Percentiles rank a stretch among this genome's conserved stretches.
Conservation (phyloP, 2,329 filamentous ascomycete species). For the Fusarium paranaense region DNA sequence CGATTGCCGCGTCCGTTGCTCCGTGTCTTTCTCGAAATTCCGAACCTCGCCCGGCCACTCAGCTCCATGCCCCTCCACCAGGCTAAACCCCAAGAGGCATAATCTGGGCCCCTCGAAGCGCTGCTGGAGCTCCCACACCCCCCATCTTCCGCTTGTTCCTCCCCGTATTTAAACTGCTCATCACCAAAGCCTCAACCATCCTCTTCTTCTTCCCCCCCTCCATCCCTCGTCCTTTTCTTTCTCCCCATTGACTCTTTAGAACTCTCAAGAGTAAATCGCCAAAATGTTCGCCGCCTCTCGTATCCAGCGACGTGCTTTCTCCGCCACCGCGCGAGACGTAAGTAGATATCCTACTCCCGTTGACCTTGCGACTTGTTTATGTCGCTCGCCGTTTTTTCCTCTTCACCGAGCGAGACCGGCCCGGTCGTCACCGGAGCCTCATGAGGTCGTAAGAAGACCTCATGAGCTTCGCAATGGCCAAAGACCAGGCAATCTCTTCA, state of each 20-base stretch:
- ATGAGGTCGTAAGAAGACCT: neutral
- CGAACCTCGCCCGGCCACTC: conserved; percentile 42
- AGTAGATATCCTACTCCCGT: conserved; percentile 47
- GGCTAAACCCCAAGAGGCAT: conserved; percentile 19
- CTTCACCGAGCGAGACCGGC: conserved; percentile 35
- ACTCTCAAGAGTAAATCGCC: conserved; percentile 42
- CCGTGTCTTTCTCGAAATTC: conserved; percentile 40
- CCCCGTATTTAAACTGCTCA: conserved; percentile 43
- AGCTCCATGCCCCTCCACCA: conserved; percentile 14
- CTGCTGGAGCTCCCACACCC: conserved; percentile 33
- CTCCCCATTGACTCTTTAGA: conserved; percentile 38
- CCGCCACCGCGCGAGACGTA: conserved; percentile 82
- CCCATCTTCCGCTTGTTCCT: conserved; percentile 31
- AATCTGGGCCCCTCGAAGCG: neutral
- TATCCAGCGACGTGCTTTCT: conserved; percentile 84
- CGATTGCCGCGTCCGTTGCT: conserved; percentile 11
- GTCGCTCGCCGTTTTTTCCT: conserved; percentile 19
- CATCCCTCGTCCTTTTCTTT: conserved; percentile 35
- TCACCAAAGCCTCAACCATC: conserved; percentile 29
- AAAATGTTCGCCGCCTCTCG: conserved; percentile 79
- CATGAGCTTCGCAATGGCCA: neutral
- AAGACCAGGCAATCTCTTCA: neutral
- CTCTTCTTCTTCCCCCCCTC: conserved; percentile 35
- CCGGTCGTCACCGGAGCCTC: conserved; percentile 10
- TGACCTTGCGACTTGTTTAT: conserved; percentile 14